phyloP scores from a whole-genome alignment of 352 stramenopile species.

The Thraustotheca clavata region DNA sequence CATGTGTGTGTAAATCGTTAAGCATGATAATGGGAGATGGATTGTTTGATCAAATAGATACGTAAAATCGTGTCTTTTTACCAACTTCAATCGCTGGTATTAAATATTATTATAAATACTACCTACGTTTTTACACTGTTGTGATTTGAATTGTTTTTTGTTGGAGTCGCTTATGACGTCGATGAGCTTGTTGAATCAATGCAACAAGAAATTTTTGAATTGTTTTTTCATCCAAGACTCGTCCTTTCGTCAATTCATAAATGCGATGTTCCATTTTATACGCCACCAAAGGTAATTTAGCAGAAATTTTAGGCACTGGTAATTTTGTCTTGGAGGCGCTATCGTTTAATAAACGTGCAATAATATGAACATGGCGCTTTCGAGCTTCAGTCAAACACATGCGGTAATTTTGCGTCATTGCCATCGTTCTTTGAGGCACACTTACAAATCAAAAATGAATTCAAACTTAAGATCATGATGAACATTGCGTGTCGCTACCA shows the following conservation, averaged over 20 bases:
- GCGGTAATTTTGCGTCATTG: conserved; percentile 7
- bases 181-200: neutral
- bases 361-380: neutral
- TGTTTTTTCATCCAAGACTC: neutral
- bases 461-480: neutral
- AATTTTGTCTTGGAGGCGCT: conserved; percentile 1
- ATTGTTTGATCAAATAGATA: no score
- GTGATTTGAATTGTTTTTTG: neutral
- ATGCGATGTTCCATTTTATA: conserved; percentile 9
- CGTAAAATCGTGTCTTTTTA: no score
- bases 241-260: neutral
- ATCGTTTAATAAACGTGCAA: neutral
- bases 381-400: conserved; percentile 6
- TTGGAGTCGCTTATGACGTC: neutral
- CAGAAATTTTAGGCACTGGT: neutral
- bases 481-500: neutral
- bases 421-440: no score
- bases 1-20: no score
- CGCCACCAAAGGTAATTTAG: neutral
- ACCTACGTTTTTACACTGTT: no score
- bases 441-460: neutral
- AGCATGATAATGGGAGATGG: no score
- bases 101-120: no score
- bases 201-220: neutral
- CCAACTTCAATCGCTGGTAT: no score